These are phyloP conservation scores for Lentinus tigrinus DNA, from an alignment of 768 basidiomycete genomes.

Conservation along the genomic window DNA sequence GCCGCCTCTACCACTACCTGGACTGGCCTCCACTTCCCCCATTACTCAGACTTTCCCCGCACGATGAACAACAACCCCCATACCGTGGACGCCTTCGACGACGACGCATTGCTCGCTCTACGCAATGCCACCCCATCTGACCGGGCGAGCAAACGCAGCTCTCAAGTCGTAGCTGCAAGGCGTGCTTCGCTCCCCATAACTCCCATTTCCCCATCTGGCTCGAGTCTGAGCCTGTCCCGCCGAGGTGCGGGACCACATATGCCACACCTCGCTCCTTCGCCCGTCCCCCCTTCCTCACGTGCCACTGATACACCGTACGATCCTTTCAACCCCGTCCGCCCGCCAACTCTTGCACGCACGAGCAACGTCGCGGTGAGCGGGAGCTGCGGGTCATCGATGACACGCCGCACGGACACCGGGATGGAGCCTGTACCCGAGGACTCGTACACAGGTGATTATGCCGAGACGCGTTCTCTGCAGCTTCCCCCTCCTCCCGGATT, in stretches of 20 bases:
- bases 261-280: not conserved
- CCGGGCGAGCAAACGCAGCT: slow-evolving; percentile 16
- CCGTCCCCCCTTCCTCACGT: not conserved
- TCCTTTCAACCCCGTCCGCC: slow-evolving; percentile 5
- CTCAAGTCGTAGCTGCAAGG: slow-evolving; percentile 1
- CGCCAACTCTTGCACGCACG: not conserved
- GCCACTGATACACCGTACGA: not conserved
- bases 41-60: slow-evolving; percentile 17
- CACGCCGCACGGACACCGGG: not conserved
- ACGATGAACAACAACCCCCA: not conserved
- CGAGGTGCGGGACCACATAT: not conserved
- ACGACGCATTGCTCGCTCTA: slow-evolving; percentile 14
- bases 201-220: slow-evolving; percentile 6
- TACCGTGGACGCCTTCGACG: slow-evolving; percentile 5
- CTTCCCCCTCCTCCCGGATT: slow-evolving; percentile 30
- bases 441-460: slow-evolving; percentile 12
- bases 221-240: not conserved
- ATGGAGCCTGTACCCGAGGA: slow-evolving; percentile 26
- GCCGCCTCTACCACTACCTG: slow-evolving; percentile 27
- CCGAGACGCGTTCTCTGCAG: slow-evolving; percentile 22
- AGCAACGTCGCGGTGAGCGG: not conserved
- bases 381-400: not conserved
- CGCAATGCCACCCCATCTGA: slow-evolving; percentile 25
- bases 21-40: slow-evolving; percentile 26
- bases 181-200: slow-evolving; percentile 16